Base-by-base conservation (phyloP, 2,329 filamentous ascomycete species). In the Blastomyces emzantsi region DNA sequence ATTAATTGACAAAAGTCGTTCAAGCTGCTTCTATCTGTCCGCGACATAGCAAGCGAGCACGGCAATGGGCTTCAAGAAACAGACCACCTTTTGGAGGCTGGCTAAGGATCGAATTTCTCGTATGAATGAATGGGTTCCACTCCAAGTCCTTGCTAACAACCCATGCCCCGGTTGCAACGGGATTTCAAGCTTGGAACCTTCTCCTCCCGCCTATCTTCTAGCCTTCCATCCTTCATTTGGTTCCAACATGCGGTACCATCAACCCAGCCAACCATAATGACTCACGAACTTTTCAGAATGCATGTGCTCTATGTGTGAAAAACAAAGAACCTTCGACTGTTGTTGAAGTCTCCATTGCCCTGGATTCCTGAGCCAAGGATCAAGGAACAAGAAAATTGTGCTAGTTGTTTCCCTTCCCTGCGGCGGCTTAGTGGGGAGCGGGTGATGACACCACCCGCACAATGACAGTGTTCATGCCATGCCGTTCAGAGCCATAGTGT, bases 151-250 rank as follows among this genome's bases (percentile, higher is more conserved):
- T n/a, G 11, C 36, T 43, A 43, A 43, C 7, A 43, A 45, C n/a
- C 41, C 57, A 33, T 60, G 57, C 33, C 57, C 57, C 33, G 57
- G 39, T 60, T 60, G 56, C 56, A 58, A 58, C 56, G 30, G 30
- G 17, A 36, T 36, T 36, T 55, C 30, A 3, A 55, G 15, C 19
- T 55, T 36, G 52, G 47, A 28, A 52, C 49, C 25, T 49, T 49
- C 45, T 25, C 47, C 47, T 49, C n/a, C 25, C n/a, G n/a, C 25
- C n/a, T 3, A 28, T 52, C 22, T 30, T 45, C 36, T 5, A 22
- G 8, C 22, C 39, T 30, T 41, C 39, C 39, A 22, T 28, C 15
- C 19, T 25, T 11, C 8, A 1, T 15, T 6, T n/a, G 19, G 19
- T 39, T 2, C 36, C 6, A 43, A 22, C 55, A 41, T 30, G 25